Evolutionary conservation across 2,329 filamentous ascomycete genomes (phyloP).

Genomic region (Fusarium zealandicum): DNA sequence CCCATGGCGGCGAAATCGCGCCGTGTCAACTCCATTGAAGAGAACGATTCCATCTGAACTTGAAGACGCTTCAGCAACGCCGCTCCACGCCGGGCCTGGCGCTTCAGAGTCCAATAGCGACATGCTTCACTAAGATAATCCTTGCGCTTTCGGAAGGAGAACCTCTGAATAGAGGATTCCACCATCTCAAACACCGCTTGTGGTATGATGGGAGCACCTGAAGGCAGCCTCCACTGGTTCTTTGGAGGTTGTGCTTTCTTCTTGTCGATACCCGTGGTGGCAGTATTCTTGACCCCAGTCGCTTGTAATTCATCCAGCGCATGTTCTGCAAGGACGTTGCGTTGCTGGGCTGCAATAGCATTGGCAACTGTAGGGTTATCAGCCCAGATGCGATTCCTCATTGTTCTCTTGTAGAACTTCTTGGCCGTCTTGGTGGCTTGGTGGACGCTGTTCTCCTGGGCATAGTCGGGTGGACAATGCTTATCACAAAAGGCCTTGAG

Average conservation of each 20-base stretch:
- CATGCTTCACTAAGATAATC: conserved; percentile 93
- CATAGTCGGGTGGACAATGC: conserved; percentile 89
- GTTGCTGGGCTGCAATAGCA: conserved; percentile 77
- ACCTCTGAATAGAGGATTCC: conserved; percentile 81
- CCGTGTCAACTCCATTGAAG: conserved; percentile 94
- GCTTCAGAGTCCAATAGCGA: conserved; percentile 97
- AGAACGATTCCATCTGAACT: conserved; percentile 93
- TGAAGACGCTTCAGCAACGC: conserved; percentile 92
- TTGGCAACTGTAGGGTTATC: conserved; percentile 86
- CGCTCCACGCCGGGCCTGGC: conserved; percentile 89
- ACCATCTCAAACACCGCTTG: conserved; percentile 87
- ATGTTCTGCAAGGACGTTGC: conserved; percentile 69
- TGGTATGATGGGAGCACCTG: conserved; percentile 92
- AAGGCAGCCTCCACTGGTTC: conserved; percentile 84
- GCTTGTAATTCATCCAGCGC: conserved; percentile 83
- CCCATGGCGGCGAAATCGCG: conserved; percentile 98
- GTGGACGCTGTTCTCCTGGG: conserved; percentile 83
- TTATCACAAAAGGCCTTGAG: conserved; percentile 96
- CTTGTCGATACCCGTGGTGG: conserved; percentile 77
- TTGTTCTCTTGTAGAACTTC: conserved; percentile 86
- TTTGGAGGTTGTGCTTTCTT: conserved; percentile 62
- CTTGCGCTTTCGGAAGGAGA: conserved; percentile 81
- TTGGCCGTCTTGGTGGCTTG: conserved; percentile 83
- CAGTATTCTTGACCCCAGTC: conserved; percentile 81
- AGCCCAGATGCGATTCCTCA: conserved; percentile 90